Evolutionary conservation across 768 basidiomycete genomes (phyloP), one percentile per base, ranked within the genome.

Genomic region (Kwoniella sp.): DNA sequence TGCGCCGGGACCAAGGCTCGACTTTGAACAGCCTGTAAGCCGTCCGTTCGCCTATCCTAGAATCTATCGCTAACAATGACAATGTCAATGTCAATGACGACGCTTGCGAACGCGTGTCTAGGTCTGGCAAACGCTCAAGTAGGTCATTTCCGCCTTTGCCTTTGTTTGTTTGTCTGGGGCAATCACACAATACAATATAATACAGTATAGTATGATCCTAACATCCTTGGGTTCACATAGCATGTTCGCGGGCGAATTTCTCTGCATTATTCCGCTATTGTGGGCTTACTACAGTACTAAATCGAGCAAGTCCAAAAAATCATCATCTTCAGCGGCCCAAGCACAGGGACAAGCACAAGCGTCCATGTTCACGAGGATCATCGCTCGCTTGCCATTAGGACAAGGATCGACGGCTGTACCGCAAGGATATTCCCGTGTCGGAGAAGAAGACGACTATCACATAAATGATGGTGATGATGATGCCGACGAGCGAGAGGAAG

Each of bases 21-120:
- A 91, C 29, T 98, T 90, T 78, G 93, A 97, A 75, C 95, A 97
- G 79, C 93, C 92, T 4, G 91, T 95, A 25, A 90, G 91, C 90
- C 84, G 36, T 26, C 25, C 51, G 49, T 58, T 40, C 27, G 55
- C 48, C 24, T 5, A 40, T 33, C 21, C 33, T 49, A 59, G 10
- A 44, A 10, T 10, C 40, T 44, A 15, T 3, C 17, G 40, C 17
- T 3, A 19, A 19, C 40, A 19, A 9, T 44, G 17, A 44, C 40
- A 19, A 4, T 19, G 7, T 15, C 3, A 10, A 15, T 44, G 40
- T 33, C 13, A 33, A n/a, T n/a, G n/a, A n/a, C n/a, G n/a, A n/a
- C n/a, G n/a, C n/a, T n/a, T 33, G 33, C 13, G 40, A 44, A n/a
- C n/a, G n/a, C 17, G 4, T 44, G 17, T 44, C 7, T 27, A 79